Evolutionary conservation across 148 eudicot genomes (phyloP).

Genomic region (Suaeda aralocaspica): DNA sequence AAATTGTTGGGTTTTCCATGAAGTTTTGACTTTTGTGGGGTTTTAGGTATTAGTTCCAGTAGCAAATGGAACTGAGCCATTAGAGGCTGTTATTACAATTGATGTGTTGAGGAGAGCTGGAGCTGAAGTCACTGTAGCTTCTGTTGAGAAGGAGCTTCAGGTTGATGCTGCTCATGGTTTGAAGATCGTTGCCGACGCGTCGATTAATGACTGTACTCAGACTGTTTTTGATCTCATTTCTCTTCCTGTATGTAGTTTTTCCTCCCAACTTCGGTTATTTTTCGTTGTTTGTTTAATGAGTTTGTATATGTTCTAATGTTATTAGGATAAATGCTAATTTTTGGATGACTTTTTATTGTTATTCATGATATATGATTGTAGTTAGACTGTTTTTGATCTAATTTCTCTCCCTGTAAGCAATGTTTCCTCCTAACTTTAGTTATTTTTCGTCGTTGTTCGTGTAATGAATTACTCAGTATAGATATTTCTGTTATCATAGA

Average conservation of each 20-base stretch:
- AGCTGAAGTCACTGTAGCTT: slow-evolving; percentile 91
- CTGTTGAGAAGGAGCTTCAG: slow-evolving; percentile 69
- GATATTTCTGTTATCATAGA: no score
- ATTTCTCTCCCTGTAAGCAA: no score
- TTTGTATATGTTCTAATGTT: no score
- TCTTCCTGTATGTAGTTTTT: slow-evolving; percentile 56
- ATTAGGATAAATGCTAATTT: no score
- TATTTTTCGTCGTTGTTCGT: no score
- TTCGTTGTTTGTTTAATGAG: not conserved
- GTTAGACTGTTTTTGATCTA: no score
- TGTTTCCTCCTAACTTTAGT: no score
- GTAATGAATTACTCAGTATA: no score
- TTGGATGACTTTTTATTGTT: no score
- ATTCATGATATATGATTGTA: no score
- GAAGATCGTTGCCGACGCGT: slow-evolving; percentile 80
- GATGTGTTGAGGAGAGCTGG: slow-evolving; percentile 89
- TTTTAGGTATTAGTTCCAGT: slow-evolving; percentile 84
- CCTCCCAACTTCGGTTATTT: not conserved
- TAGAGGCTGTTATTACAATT: slow-evolving; percentile 81
- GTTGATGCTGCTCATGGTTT: slow-evolving; percentile 75
- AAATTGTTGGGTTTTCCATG: not conserved
- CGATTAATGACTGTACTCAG: slow-evolving; percentile 59
- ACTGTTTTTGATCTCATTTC: slow-evolving; percentile 73
- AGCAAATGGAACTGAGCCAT: slow-evolving; percentile 92
- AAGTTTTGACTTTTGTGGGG: not conserved